Percentiles rank a stretch among this genome's conserved stretches.
Evolutionary conservation across 2,329 filamentous ascomycete species (phyloP).

Genomic region (Ophiostoma triangulosporum): DNA sequence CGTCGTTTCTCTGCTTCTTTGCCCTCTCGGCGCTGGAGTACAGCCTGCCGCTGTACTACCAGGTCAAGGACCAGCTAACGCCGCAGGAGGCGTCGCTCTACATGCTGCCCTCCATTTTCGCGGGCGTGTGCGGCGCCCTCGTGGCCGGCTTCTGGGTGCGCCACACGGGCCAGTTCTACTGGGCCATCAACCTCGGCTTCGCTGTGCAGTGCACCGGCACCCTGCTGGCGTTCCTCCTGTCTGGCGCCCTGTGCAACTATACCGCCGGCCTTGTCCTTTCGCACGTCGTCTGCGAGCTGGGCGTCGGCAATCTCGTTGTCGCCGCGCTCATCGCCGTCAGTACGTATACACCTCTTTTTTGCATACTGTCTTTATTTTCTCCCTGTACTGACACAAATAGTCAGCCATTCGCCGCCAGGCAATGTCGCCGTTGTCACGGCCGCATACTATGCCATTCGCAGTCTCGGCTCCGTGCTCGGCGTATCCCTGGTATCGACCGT

Average conservation of each 20-base stretch:
- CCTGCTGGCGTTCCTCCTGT: not conserved
- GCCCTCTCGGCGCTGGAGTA: slow-evolving; percentile 27
- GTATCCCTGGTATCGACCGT: not conserved
- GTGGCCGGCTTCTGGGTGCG: not conserved
- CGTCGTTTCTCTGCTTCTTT: slow-evolving; percentile 18
- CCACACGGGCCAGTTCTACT: not conserved
- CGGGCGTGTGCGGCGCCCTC: not conserved
- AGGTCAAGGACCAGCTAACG: slow-evolving; percentile 22
- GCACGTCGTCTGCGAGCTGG: not conserved
- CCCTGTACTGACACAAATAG: not conserved
- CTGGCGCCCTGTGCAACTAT: not conserved
- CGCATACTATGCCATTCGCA: not conserved
- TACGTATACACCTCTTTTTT: not conserved
- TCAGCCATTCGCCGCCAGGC: not conserved
- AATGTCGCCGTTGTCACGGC: not conserved
- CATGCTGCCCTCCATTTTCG: not conserved
- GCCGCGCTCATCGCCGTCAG: not conserved
- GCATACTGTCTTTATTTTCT: not conserved
- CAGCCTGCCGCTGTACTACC: slow-evolving; percentile 38
- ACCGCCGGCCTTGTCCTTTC: not conserved
- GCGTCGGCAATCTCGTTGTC: not conserved
- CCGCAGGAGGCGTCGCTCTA: not conserved
- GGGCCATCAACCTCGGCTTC: not conserved
- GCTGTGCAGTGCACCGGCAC: not conserved
- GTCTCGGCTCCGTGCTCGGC: not conserved